phyloP scores from a whole-genome alignment of 257 asterid genomes.

The Sherardia arvensis region DNA sequence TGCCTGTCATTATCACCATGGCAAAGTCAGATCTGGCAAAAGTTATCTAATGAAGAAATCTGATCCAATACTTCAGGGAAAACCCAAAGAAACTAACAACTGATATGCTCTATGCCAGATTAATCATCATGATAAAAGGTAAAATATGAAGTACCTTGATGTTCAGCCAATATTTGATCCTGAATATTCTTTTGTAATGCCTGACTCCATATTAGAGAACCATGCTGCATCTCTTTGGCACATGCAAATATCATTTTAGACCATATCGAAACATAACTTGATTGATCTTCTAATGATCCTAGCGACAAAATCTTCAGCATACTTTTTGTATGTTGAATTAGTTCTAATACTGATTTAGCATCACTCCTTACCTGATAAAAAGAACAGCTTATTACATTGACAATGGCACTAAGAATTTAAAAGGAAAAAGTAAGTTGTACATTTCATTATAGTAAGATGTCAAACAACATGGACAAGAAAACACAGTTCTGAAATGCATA shows the following conservation, averaged over 20 bases:
- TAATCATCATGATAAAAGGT: slow-evolving; percentile 6
- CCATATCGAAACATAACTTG: slow-evolving; percentile 52
- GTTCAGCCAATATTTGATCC: slow-evolving; percentile 37
- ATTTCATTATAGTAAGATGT: neutral
- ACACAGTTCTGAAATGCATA: no score
- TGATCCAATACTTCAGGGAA: neutral
- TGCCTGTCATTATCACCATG: slow-evolving; percentile 33
- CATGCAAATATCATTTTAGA: slow-evolving; percentile 48
- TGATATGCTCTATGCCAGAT: neutral
- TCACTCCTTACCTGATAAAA: slow-evolving; percentile 56
- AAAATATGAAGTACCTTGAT: slow-evolving; percentile 42
- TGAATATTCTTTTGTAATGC: slow-evolving; percentile 40
- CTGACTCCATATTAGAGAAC: slow-evolving; percentile 61
- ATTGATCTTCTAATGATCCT: slow-evolving; percentile 50
- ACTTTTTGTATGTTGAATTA: slow-evolving; percentile 41
- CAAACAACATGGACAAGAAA: neutral
- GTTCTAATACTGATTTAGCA: slow-evolving; percentile 46
- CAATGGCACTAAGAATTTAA: neutral
- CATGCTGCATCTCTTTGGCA: slow-evolving; percentile 56
- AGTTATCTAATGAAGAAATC: no score
- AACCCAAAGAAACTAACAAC: neutral
- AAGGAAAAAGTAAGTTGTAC: neutral
- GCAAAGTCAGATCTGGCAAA: neutral
- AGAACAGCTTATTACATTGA: slow-evolving; percentile 8
- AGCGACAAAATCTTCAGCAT: slow-evolving; percentile 55